Evolutionary conservation across 176 grass and related monocot genomes (phyloP), one percentile per base, ranked within the genome.

Genomic region (Metroxylon sagu): DNA sequence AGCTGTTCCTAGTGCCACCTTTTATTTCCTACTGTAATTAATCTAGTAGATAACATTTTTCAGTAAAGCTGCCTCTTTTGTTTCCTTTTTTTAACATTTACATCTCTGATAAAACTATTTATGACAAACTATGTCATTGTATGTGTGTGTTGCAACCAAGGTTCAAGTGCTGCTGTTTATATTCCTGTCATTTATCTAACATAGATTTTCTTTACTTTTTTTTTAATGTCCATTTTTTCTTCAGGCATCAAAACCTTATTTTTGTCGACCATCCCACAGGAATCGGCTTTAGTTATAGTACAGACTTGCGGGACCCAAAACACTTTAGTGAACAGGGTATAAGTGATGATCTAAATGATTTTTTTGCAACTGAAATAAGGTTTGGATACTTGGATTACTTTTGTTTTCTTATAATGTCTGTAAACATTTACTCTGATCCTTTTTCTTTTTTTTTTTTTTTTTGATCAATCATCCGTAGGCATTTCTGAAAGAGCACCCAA

Each of bases 211-310:
- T n/a, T n/a, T n/a, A n/a, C n/a, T n/a, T 4, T 48, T 19, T 15
- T 14, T 52, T 31, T 68, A 25, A 54, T 56, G 18, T 18, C 21
- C 18, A 59, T 71, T 5, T 56, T 43, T 70, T 71, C 17, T 53
- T 12, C 29, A 82, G 80, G 80, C 49, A 54, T 82, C 80, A n/a
- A 66, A 82, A 82, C 29, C 74, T 82, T 18, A 82, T 82, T 30
- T 82, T 70, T 54, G 79, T 82, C 28, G 79, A 82, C 69, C 79
- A 82, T 19, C 79, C 79, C 29, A 82, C 79, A n/a, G 80, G 80
- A 60, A 82, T 73, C 14, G 80, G 80, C 1, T 82, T 82, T 66
- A 82, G 80, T 56, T 82, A 82, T 35, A 82, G 73, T 67, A 72
- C 72, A 55, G 80, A 82, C 64, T 53, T 71, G 63, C 59, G 80